A percentile compares a stretch with the other conserved stretches of the same genome.
These are phyloP conservation scores for Dianthus caryophyllus DNA, from an alignment of 148 eudicot species.

Conservation along the genomic window DNA sequence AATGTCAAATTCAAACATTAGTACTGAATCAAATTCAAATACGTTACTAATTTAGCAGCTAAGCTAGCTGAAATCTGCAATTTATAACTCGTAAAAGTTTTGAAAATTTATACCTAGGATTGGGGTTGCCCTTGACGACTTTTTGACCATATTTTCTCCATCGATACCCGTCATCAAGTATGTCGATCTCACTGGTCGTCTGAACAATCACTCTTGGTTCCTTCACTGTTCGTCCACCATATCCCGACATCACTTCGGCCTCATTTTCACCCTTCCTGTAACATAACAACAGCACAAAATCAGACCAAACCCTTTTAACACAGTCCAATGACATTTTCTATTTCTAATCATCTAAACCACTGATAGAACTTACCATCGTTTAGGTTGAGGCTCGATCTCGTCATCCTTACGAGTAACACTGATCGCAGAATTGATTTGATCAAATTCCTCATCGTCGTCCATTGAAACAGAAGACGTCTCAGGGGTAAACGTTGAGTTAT, in stretches of 20 bases:
- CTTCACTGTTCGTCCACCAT: constrained; percentile 58
- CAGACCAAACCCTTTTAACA: constrained; percentile 1
- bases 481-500: constrained; percentile 34
- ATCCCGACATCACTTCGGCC: constrained; percentile 56
- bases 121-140: constrained; percentile 86
- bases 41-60: background rate
- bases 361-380: constrained; percentile 50
- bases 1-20: background rate
- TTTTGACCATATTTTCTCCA: constrained; percentile 92
- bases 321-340: background rate
- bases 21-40: background rate
- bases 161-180: constrained; percentile 69
- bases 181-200: constrained; percentile 80
- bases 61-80: background rate
- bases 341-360: background rate
- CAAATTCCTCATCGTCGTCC: constrained; percentile 59
- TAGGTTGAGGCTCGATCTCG: constrained; percentile 55
- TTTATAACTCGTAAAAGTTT: background rate
- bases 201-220: constrained; percentile 82
- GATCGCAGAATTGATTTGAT: constrained; percentile 49
- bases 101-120: constrained; percentile 46
- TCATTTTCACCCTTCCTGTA: constrained; percentile 71
- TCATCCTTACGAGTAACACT: constrained; percentile 52
- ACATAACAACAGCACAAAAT: constrained; percentile 1
- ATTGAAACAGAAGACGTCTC: constrained; percentile 66